These are phyloP conservation scores for Amniculicola lignicola DNA, from an alignment of 495 filamentous ascomycete species.

Conservation along the genomic window DNA sequence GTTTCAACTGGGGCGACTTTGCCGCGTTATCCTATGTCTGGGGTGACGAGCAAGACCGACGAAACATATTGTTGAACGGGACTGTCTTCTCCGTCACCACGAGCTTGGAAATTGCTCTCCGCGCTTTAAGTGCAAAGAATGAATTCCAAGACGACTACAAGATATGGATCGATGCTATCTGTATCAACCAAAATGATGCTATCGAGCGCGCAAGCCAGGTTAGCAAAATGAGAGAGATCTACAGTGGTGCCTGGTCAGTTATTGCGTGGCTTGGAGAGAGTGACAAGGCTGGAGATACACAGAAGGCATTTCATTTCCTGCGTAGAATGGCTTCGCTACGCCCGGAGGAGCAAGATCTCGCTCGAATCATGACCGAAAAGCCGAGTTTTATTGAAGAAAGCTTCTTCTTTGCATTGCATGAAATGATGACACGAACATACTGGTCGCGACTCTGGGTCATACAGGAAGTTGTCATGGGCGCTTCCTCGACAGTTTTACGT, in stretches of 20 bases:
- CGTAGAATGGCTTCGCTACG: too few relatives aligned
- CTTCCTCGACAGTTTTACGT: neutral
- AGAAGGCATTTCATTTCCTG: too few relatives aligned
- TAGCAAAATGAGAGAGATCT: neutral
- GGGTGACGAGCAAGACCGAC: neutral
- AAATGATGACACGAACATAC: slow-evolving; percentile 1
- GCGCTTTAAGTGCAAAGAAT: neutral
- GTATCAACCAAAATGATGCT: slow-evolving; percentile 13
- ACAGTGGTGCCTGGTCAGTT: neutral
- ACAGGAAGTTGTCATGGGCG: slow-evolving; percentile 8
- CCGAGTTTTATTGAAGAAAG: too few relatives aligned
- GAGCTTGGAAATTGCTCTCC: neutral
- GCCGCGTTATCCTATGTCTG: slow-evolving; percentile 5
- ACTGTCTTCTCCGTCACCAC: neutral
- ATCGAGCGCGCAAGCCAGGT: slow-evolving; percentile 2
- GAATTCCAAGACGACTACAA: neutral
- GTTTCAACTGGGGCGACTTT: slow-evolving; percentile 7
- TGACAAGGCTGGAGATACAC: too few relatives aligned
- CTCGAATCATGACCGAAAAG: too few relatives aligned
- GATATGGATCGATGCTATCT: slow-evolving; percentile 12
- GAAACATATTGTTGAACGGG: neutral
- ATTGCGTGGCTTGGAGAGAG: slow-evolving; percentile 1
- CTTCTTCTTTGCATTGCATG: neutral
- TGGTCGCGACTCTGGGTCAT: slow-evolving; percentile 9
- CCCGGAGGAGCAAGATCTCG: too few relatives aligned